Evolutionary conservation across 441 rosid genomes (phyloP), one percentile per base, ranked within the genome.

Genomic region (Manihot esculenta): DNA sequence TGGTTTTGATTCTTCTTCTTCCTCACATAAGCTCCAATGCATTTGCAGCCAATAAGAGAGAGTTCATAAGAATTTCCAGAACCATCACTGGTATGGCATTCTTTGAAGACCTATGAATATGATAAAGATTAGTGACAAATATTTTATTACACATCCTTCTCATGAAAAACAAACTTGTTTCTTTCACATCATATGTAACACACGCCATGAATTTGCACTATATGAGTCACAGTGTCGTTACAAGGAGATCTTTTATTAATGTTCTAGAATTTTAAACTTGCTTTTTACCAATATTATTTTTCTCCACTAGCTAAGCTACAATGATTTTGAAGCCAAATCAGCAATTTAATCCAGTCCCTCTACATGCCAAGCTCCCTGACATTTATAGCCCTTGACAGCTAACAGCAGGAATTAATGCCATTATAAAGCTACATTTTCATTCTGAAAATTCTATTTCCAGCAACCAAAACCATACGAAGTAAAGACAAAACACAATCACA

Each of bases 21-120:
- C 78, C 86, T 85, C 80, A 93, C 99, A 78, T 93, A 96, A 80
- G 99, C 99, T 70, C 98, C 92, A 70, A 96, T 93, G 86, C 99
- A 91, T 81, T 93, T 91, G 89, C 85, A 86, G 64, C 98, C 83
- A 58, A 89, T 74, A 75, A 93, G 85, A 66, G 97, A 89, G 66
- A 93, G 94, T 76, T 91, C 97, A 79, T 69, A 96, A 41, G 86
- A 82, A 73, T 87, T 83, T 69, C 96, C 97, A 38, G 83, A 76
- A 53, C 53, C 82, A 73, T 89, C 95, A 74, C 56, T 63, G 68
- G 70, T 67, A 50, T 84, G 84, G 69, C 91, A 87, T 78, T 91
- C 97, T 79, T 88, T 93, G 77, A 95, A 95, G 68, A 86, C 77
- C 97, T 94, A 88, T 66, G 73, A 50, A 79, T 12, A 41, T 10